Percentiles rank a stretch among this genome's conserved stretches.
Conservation (phyloP, 2,329 filamentous ascomycete species). For the Xylariaceae sp. region DNA sequence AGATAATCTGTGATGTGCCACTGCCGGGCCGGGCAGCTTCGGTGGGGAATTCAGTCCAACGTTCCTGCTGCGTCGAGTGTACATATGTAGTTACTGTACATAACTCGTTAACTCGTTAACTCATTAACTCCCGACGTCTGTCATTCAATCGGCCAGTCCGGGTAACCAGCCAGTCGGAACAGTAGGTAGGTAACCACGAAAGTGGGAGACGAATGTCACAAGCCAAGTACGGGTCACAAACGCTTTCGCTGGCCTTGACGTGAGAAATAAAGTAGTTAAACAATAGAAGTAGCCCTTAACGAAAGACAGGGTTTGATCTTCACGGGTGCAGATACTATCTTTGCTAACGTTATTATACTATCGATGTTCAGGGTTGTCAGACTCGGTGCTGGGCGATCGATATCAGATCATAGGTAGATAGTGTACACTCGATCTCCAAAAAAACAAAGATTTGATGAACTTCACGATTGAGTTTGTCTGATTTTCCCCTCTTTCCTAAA, state of each 20-base stretch:
- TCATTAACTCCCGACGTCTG: neutral
- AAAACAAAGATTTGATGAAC: constrained; percentile 7
- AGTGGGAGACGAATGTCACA: too few relatives aligned
- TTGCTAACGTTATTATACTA: neutral
- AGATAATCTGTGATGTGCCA: too few relatives aligned
- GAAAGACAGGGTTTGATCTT: too few relatives aligned
- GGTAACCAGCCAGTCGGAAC: constrained; percentile 3
- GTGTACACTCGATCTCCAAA: neutral
- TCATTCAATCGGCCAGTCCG: neutral
- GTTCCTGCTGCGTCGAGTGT: neutral
- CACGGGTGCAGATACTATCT: too few relatives aligned
- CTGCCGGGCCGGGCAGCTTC: neutral
- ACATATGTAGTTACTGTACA: too few relatives aligned
- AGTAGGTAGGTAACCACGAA: neutral
- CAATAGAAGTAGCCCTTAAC: too few relatives aligned
- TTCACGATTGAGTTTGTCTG: constrained; percentile 22
- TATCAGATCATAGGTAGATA: neutral
- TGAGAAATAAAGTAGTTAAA: too few relatives aligned
- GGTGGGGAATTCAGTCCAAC: constrained; percentile 9
- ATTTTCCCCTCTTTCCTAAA: constrained; percentile 21
- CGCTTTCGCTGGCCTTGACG: neutral
- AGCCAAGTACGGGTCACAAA: neutral
- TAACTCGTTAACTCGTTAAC: neutral
- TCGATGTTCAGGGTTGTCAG: neutral
- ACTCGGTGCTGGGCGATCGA: too few relatives aligned